Evolutionary conservation across 768 basidiomycete species (phyloP).

Genomic region (Boletus rubroflammeus): DNA sequence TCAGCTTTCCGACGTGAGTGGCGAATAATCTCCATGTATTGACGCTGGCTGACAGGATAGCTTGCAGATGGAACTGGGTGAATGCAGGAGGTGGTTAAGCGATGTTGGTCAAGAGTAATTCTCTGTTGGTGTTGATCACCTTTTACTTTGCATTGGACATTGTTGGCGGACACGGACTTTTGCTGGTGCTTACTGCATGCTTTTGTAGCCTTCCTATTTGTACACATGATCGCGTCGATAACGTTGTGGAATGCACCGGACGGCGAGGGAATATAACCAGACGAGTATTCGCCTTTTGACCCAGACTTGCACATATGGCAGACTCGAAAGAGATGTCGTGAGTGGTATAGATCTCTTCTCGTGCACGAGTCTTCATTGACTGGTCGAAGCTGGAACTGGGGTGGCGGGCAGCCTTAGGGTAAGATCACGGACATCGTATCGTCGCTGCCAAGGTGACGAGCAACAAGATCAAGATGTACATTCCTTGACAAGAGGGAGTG

Average conservation of each 20-base stretch:
- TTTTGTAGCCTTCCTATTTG: slow-evolving; percentile 13
- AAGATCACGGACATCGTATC: slow-evolving; percentile 40
- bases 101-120: slow-evolving; percentile 8
- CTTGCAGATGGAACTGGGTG: slow-evolving; percentile 23
- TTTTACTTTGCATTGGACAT: not conserved
- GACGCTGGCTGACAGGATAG: slow-evolving; percentile 1
- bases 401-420: slow-evolving; percentile 30
- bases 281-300: not conserved
- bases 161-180: not conserved
- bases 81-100: slow-evolving; percentile 23
- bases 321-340: slow-evolving; percentile 34
- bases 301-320: slow-evolving; percentile 4
- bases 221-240: slow-evolving; percentile 10
- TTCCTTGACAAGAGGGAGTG: slow-evolving; percentile 33
- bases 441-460: slow-evolving; percentile 43
- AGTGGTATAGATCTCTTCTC: slow-evolving; percentile 10
- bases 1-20: slow-evolving; percentile 19
- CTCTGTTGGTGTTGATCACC: no score
- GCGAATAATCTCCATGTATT: no score
- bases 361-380: not conserved
- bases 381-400: slow-evolving; percentile 36
- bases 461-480: slow-evolving; percentile 40
- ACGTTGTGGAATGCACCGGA: not conserved
- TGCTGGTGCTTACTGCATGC: not conserved
- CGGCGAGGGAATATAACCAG: not conserved